A percentile compares a stretch with the other conserved stretches of the same genome.
Evolutionary conservation across 1,284 basidiomycete species (phyloP).

Genomic region (Sporisorium reilianum): DNA sequence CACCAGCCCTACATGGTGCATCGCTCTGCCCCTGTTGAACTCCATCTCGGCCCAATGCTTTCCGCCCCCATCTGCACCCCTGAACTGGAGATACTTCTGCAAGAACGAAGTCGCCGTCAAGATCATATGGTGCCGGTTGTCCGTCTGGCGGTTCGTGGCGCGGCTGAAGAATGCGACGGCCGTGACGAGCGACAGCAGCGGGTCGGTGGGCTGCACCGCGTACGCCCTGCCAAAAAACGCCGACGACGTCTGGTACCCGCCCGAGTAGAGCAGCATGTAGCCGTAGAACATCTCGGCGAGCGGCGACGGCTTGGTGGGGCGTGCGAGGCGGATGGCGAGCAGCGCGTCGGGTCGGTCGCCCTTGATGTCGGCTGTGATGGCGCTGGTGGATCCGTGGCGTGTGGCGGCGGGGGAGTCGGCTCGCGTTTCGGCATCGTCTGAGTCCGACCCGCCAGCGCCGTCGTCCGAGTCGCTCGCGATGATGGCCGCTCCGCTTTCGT

Average conservation of each 20-base stretch:
- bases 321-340: constrained; percentile 29
- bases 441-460: constrained; percentile 30
- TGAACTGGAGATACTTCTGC: constrained; percentile 73
- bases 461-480: constrained; percentile 36
- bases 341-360: constrained; percentile 26
- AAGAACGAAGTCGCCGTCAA: constrained; percentile 52
- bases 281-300: constrained; percentile 84
- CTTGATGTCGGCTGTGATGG: constrained; percentile 13
- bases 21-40: constrained; percentile 89
- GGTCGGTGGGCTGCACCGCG: constrained; percentile 84
- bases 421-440: constrained; percentile 16
- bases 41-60: constrained; percentile 76
- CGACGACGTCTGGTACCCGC: constrained; percentile 87
- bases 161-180: constrained; percentile 87
- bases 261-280: constrained; percentile 83
- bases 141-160: constrained; percentile 90
- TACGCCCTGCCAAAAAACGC: constrained; percentile 90
- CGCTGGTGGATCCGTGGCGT: not conserved
- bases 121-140: constrained; percentile 83
- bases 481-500: constrained; percentile 15
- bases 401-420: not conserved
- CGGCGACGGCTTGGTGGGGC: constrained; percentile 71
- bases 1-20: constrained; percentile 79
- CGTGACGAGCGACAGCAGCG: constrained; percentile 83
- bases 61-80: constrained; percentile 73